A percentile compares a stretch with the other conserved stretches of the same genome.
These are phyloP conservation scores for Vanilla planifolia DNA, from an alignment of 106 monocot species.

Conservation along the genomic window DNA sequence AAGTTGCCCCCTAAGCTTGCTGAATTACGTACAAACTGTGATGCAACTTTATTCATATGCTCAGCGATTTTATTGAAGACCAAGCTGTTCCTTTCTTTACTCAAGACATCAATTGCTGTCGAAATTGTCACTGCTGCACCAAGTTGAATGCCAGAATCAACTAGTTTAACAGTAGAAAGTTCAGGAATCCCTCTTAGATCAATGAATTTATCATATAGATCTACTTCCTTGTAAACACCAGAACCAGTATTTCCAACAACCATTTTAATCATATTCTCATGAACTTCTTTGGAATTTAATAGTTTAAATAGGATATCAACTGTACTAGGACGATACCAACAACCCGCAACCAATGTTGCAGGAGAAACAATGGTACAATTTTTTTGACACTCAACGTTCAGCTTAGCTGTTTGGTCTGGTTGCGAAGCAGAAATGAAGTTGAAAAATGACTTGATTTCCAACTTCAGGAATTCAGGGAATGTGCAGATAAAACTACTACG, in stretches of 20 bases:
- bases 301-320: constrained; percentile 36
- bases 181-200: constrained; percentile 56
- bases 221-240: constrained; percentile 63
- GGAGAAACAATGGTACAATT: no score
- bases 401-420: not conserved
- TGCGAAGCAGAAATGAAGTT: constrained; percentile 6
- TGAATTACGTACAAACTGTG: constrained; percentile 65
- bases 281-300: constrained; percentile 20
- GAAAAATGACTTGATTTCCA: constrained; percentile 37
- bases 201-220: constrained; percentile 49
- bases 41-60: constrained; percentile 73
- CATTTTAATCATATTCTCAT: constrained; percentile 30
- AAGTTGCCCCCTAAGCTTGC: constrained; percentile 81
- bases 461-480: constrained; percentile 71
- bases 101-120: constrained; percentile 49
- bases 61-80: constrained; percentile 62
- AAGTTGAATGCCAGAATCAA: constrained; percentile 39
- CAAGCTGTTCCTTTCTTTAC: constrained; percentile 16
- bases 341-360: not conserved
- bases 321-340: constrained; percentile 44
- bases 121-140: constrained; percentile 81
- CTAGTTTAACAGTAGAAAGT: constrained; percentile 37
- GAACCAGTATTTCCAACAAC: constrained; percentile 64
- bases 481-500: constrained; percentile 14
- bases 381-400: not conserved